Evolutionary conservation across 2,329 filamentous ascomycete genomes (phyloP).

Genomic region (Ophiostoma sp.): DNA sequence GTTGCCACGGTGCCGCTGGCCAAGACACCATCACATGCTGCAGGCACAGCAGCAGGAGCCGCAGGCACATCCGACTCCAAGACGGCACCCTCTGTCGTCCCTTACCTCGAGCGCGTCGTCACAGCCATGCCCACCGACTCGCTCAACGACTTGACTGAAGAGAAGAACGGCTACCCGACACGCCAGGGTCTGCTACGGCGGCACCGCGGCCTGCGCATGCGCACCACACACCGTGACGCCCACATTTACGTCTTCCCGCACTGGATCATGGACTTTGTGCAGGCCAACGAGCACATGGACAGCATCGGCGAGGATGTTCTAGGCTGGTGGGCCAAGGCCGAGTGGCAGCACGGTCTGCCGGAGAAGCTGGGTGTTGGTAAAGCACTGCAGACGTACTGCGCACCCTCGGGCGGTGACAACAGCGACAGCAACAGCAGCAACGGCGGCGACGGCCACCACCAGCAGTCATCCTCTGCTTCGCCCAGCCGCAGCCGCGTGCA

Average conservation of each 20-base stretch:
- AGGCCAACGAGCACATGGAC: constrained; percentile 76
- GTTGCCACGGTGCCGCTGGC: constrained; percentile 71
- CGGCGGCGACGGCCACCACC: constrained; percentile 33
- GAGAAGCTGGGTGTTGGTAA: constrained; percentile 73
- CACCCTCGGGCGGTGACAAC: constrained; percentile 34
- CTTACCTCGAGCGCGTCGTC: constrained; percentile 74
- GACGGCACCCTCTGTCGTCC: constrained; percentile 55
- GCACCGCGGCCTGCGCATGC: constrained; percentile 75
- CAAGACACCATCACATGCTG: not conserved
- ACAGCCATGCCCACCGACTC: constrained; percentile 87
- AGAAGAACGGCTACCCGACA: constrained; percentile 70
- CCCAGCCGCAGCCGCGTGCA: constrained; percentile 6
- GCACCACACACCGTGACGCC: constrained; percentile 82
- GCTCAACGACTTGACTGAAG: constrained; percentile 77
- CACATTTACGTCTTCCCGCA: constrained; percentile 93
- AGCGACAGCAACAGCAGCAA: constrained; percentile 30
- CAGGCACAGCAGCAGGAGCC: not conserved
- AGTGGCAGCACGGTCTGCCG: constrained; percentile 80
- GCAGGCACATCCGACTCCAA: constrained; percentile 40
- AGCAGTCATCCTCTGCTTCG: not conserved
- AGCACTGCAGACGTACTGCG: constrained; percentile 49
- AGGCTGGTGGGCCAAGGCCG: constrained; percentile 93
- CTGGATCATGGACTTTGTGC: constrained; percentile 85
- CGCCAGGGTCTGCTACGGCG: constrained; percentile 74
- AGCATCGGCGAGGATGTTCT: constrained; percentile 89